Base-by-base conservation (phyloP, 1,284 basidiomycete genomes). In the Phellopilus nigrolimitatus region DNA sequence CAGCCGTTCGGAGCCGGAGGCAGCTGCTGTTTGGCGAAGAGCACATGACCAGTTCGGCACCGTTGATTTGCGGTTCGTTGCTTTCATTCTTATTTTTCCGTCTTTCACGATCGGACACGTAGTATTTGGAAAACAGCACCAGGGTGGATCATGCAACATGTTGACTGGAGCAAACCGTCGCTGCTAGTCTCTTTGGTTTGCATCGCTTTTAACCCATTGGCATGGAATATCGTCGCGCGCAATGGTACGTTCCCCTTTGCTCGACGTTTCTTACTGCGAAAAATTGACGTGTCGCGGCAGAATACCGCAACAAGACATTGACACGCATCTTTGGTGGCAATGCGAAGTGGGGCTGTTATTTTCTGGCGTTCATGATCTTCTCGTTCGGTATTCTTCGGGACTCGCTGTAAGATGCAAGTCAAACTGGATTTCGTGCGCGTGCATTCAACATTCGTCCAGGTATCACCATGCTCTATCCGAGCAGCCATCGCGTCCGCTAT, bases 141-240 rank as follows among this genome's bases (percentile, higher is more conserved):
- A 13, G 27, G 9, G n/a, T 21, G 27, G 30, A 52, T 17, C 19
- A 46, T 47, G 50, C 34, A 39, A 43, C 58, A 69, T 42, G 56
- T 91, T 9, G 83, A 94, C 69, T 66, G 76, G 21, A 76, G 73
- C 31, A 77, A 90, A 61, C 64, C 70, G 1, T 88, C 88, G 22
- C 66, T 97, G 31, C 79, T 75, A 64, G 57, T 88, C 21, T 82
- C 82, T 1, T 58, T 88, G 13, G 70, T 76, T 0, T 68, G 84
- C 52, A 87, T 93, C 45, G 64, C 80, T 12, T 95, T 97, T 74
- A 97, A 97, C 64, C 95, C 95, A 0, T 81, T 84, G 1, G 95
- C 90, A 60, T 98, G 95, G 95, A 98, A 98, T 70, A 84, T 94
- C 56, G 83, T 95, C 30, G 95, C 95, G 22, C 84, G 85, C 54